These are phyloP conservation scores for Pseudogymnoascus sp. DNA, from an alignment of 2,329 filamentous ascomycete genomes.

Conservation along the genomic window DNA sequence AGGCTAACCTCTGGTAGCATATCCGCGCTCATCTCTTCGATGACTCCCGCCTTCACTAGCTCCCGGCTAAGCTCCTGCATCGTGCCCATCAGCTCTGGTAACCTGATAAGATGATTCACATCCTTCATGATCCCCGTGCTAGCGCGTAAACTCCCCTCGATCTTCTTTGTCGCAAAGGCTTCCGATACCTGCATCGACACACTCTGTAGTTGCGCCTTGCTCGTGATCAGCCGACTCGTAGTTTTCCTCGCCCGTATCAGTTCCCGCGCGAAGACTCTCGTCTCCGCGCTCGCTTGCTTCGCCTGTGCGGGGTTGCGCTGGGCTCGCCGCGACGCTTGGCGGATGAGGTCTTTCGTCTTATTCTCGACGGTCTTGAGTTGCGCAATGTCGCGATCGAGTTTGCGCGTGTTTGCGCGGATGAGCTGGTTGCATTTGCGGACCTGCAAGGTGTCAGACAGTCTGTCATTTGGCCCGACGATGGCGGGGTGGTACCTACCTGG, in stretches of 20 bases:
- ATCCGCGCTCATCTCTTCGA: slow-evolving; percentile 95
- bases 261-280: slow-evolving; percentile 81
- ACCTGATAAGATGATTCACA: slow-evolving; percentile 73
- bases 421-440: slow-evolving; percentile 91
- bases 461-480: slow-evolving; percentile 8
- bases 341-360: slow-evolving; percentile 78
- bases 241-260: slow-evolving; percentile 76
- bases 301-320: slow-evolving; percentile 71
- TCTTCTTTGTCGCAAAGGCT: slow-evolving; percentile 90
- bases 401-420: slow-evolving; percentile 82
- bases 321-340: slow-evolving; percentile 71
- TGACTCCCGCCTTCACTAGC: slow-evolving; percentile 88
- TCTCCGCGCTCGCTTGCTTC: slow-evolving; percentile 71
- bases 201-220: slow-evolving; percentile 82
- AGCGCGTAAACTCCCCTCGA: slow-evolving; percentile 81
- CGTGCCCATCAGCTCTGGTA: slow-evolving; percentile 80
- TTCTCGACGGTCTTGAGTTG: slow-evolving; percentile 68
- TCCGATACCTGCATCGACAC: slow-evolving; percentile 98
- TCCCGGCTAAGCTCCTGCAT: slow-evolving; percentile 85
- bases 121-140: slow-evolving; percentile 95
- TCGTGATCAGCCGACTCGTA: slow-evolving; percentile 65
- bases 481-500: slow-evolving; percentile 53
- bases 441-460: slow-evolving; percentile 37
- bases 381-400: slow-evolving; percentile 86
- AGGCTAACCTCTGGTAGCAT: slow-evolving; percentile 67